Evolutionary conservation across 2,329 filamentous ascomycete genomes (phyloP).

Genomic region (Drechslerella coelobrocha): DNA sequence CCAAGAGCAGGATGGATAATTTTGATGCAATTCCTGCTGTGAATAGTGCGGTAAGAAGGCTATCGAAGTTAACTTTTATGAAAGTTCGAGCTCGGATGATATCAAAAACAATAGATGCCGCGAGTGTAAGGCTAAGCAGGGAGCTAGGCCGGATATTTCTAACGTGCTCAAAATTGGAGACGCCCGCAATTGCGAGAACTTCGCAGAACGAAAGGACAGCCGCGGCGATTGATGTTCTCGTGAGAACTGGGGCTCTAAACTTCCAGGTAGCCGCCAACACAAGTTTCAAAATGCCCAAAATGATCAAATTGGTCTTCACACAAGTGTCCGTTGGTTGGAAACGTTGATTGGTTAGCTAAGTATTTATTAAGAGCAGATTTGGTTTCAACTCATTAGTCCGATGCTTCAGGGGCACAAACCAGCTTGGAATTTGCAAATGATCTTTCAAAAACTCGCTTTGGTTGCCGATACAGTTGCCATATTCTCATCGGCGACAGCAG

Average conservation of each 20-base stretch:
- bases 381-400: too few species aligned
- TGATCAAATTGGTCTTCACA: constrained; percentile 22
- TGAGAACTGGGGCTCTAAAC: constrained; percentile 13
- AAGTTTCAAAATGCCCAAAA: constrained; percentile 36
- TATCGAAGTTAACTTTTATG: constrained; percentile 39
- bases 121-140: constrained; percentile 26
- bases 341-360: constrained; percentile 14
- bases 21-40: constrained; percentile 33
- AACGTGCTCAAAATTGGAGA: constrained; percentile 41
- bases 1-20: constrained; percentile 29
- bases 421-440: constrained; percentile 38
- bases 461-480: constrained; percentile 26
- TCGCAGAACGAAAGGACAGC: constrained; percentile 41
- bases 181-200: constrained; percentile 28
- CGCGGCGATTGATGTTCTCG: constrained; percentile 32
- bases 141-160: constrained; percentile 46
- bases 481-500: constrained; percentile 26
- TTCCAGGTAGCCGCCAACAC: constrained; percentile 28
- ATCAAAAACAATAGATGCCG: constrained; percentile 35
- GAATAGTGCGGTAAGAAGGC: constrained; percentile 35
- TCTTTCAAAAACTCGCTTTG: constrained; percentile 40
- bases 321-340: too few species aligned
- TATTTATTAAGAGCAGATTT: too few species aligned
- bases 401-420: constrained; percentile 7
- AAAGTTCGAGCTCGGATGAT: constrained; percentile 33